Evolutionary conservation across 2,329 filamentous ascomycete species (phyloP).

Genomic region (Hypoxylon sp.): DNA sequence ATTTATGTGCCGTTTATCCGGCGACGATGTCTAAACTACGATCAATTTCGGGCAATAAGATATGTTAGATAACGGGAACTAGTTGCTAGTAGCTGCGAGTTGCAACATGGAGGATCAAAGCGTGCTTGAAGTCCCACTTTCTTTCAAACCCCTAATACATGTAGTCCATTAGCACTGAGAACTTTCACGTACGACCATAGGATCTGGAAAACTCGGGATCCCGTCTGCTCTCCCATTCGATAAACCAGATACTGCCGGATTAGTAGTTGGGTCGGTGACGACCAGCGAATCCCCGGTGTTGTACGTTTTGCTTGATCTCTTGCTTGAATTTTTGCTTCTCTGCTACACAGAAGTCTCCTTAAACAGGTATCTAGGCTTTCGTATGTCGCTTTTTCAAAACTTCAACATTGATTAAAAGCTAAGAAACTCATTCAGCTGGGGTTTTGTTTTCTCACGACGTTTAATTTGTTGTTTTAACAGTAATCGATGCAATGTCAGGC

Average conservation of each 20-base stretch:
- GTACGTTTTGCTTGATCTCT: not conserved
- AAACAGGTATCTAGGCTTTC: too few species aligned
- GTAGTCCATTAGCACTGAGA: not conserved
- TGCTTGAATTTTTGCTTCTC: not conserved
- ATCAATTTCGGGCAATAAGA: not conserved
- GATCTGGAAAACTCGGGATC: constrained; percentile 4
- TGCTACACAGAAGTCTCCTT: not conserved
- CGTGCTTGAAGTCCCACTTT: not conserved
- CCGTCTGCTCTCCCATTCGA: not conserved
- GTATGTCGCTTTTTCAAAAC: too few species aligned
- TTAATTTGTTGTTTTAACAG: too few species aligned
- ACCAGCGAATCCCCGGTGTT: constrained; percentile 11
- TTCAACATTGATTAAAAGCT: too few species aligned
- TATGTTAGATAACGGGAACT: not conserved
- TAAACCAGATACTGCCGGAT: not conserved
- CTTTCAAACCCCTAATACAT: not conserved
- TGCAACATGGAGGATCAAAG: not conserved
- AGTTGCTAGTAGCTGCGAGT: not conserved
- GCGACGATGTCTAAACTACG: not conserved
- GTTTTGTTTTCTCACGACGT: too few species aligned
- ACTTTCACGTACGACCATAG: constrained; percentile 3
- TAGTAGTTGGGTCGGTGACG: constrained; percentile 5
- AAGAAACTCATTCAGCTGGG: too few species aligned
- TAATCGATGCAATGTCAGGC: too few species aligned
- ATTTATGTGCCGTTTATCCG: constrained; percentile 1